Percentiles rank a stretch among this genome's conserved stretches.
phyloP scores from a whole-genome alignment of 2,329 filamentous ascomycete species.

The Cylindrodendrum hubeiense region DNA sequence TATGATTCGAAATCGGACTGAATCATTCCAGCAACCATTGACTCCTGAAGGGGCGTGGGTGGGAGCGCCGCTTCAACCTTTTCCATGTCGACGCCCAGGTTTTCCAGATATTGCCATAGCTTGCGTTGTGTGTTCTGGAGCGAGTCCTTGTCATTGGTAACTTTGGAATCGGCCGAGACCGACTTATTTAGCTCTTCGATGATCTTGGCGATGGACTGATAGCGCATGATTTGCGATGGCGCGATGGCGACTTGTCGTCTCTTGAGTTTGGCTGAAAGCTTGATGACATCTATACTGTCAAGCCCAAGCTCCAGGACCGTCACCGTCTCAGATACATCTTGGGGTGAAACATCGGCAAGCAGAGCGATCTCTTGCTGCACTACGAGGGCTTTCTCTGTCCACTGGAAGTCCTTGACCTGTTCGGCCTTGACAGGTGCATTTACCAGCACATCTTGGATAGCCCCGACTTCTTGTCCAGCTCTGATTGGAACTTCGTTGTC shows the following conservation, averaged over 20 bases:
- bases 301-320: slow-evolving; percentile 86
- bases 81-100: slow-evolving; percentile 49
- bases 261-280: slow-evolving; percentile 79
- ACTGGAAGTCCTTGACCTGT: slow-evolving; percentile 60
- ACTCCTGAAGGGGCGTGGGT: slow-evolving; percentile 86
- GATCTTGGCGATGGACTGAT: slow-evolving; percentile 76
- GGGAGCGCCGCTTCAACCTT: slow-evolving; percentile 74
- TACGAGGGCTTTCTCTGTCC: slow-evolving; percentile 64
- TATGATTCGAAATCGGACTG: slow-evolving; percentile 81
- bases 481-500: slow-evolving; percentile 24
- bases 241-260: slow-evolving; percentile 70
- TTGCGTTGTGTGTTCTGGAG: slow-evolving; percentile 43
- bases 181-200: slow-evolving; percentile 24
- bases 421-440: slow-evolving; percentile 49
- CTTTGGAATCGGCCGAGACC: not conserved
- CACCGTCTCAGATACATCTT: slow-evolving; percentile 66
- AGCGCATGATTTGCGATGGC: slow-evolving; percentile 83
- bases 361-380: slow-evolving; percentile 73
- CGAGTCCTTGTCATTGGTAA: not conserved
- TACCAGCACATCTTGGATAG: not conserved
- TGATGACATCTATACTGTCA: slow-evolving; percentile 94
- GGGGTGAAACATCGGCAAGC: slow-evolving; percentile 66
- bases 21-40: slow-evolving; percentile 86
- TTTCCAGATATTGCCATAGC: slow-evolving; percentile 54
- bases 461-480: not conserved